Base-by-base conservation (phyloP, 768 basidiomycete genomes). In the Leccinum arenicola region DNA sequence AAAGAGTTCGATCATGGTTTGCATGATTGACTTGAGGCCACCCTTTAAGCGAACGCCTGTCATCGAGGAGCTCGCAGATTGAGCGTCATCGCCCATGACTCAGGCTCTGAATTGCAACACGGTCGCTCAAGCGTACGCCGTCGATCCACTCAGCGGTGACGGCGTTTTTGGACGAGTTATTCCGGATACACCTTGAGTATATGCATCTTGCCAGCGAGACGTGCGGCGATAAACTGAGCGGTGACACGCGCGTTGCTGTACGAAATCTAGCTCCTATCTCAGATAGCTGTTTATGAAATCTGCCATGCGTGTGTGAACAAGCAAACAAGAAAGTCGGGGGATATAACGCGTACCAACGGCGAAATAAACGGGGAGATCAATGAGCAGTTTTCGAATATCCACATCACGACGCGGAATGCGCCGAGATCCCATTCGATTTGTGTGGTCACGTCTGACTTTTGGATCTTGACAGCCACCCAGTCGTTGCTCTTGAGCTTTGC, bases 381-480 rank as follows among this genome's bases (percentile, higher is more conserved):
- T 3, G 91, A 78, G 78, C 84, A 86, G 31, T 86, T 77, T 64
- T 90, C 86, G 62, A 87, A 90, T 68, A 86, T 78, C 87, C 87
- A 90, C 87, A 90, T 90, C 3, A 88, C 87, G 4, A 77, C 63
- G n/a, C 83, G 75, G 67, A 84, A 91, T 3, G 82, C 84, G 31
- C 79, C 85, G 12, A 94, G 76, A 67, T 94, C 92, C 84, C 88
- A 93, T 61, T 91, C 86, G 76, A 90, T 87, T 75, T 97, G 95
- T 64, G 83, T 91, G 53, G 80, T 81, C 6, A 98, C 91, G 35
- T 86, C 89, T 3, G 93, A 93, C 66, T 95, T 96, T 76, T 97
- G 93, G 21, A 92, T 79, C 76, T 98, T 98, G 61, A 98, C 95
- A 0, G 95, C 95, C 2, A 98, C 94, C 83, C 88, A 88, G 36